These are phyloP conservation scores for Plasmodium cynomolgi DNA, from an alignment of 169 alveolate genomes.

Conservation along the genomic window DNA sequence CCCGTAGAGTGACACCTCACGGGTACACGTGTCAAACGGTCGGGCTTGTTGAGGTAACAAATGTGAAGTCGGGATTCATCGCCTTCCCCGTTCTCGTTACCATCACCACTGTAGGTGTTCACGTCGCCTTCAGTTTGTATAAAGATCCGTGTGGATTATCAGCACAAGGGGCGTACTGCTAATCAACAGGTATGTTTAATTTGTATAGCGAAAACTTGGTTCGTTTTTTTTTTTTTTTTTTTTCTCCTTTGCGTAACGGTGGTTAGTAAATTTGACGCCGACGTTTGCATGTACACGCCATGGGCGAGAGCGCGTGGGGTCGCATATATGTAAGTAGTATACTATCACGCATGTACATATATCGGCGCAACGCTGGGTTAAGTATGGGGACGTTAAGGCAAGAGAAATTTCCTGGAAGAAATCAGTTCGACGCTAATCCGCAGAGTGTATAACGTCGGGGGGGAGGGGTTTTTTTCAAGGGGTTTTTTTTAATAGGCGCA, in stretches of 20 bases:
- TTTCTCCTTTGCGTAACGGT: not conserved
- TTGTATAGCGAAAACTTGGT: not conserved
- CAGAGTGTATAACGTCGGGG: not conserved
- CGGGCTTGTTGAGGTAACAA: not conserved
- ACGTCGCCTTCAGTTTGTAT: not conserved
- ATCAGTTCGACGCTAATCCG: not conserved
- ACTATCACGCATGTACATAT: not conserved
- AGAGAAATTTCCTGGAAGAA: not conserved
- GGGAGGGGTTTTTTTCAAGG: not conserved
- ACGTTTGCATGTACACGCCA: conserved; percentile 1
- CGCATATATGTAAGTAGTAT: not conserved
- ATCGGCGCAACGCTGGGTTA: not conserved
- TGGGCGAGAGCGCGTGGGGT: not conserved
- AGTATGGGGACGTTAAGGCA: not conserved
- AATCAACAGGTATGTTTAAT: not conserved
- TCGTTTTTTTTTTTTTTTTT: not conserved
- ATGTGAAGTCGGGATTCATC: not conserved
- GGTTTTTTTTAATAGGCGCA: not conserved
- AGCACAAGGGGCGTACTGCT: not conserved
- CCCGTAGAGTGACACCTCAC: too few species aligned
- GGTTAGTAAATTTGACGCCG: not conserved
- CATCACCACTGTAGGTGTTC: not conserved
- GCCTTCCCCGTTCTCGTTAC: not conserved
- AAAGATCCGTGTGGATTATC: not conserved
- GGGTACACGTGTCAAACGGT: not conserved